Percentiles rank a stretch among this genome's conserved stretches.
These are phyloP conservation scores for Rhizomucor miehei DNA, from an alignment of 371 early-diverging fungal species.

Conservation along the genomic window DNA sequence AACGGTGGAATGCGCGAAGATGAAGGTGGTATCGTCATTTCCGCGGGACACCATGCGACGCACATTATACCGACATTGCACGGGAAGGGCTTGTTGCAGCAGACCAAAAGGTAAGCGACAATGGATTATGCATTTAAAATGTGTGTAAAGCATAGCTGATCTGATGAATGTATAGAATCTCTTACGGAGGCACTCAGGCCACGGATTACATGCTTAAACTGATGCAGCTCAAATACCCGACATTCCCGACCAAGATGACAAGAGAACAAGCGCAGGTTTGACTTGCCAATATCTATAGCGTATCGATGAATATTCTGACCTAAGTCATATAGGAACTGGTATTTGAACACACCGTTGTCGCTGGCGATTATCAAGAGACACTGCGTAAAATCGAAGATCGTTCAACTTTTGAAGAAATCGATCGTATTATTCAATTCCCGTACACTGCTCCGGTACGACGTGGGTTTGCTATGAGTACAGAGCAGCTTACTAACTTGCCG, in stretches of 20 bases:
- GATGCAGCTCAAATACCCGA: constrained; percentile 88
- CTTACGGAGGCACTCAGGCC: constrained; percentile 70
- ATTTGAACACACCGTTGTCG: constrained; percentile 65
- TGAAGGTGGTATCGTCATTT: constrained; percentile 71
- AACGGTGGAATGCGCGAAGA: constrained; percentile 44
- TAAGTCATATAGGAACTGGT: constrained; percentile 49
- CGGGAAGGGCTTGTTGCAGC: constrained; percentile 56
- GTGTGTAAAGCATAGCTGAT: neutral
- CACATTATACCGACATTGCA: constrained; percentile 75
- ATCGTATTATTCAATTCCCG: constrained; percentile 74
- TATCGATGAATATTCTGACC: too few relatives aligned
- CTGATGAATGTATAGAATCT: constrained; percentile 35
- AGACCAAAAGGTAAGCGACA: constrained; percentile 56
- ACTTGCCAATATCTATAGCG: neutral
- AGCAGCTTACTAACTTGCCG: neutral
- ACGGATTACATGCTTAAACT: constrained; percentile 81
- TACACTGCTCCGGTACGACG: constrained; percentile 57
- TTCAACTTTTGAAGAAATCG: constrained; percentile 51
- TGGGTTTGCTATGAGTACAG: neutral
- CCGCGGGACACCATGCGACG: constrained; percentile 69
- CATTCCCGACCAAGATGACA: constrained; percentile 83
- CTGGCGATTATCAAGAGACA: constrained; percentile 71
- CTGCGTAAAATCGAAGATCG: constrained; percentile 53
- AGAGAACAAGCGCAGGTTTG: constrained; percentile 65
- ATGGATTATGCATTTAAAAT: too few relatives aligned